Evolutionary conservation across 805 yeast species (phyloP), one percentile per base, ranked within the genome.

Genomic region (Saturnispora besseyi): DNA sequence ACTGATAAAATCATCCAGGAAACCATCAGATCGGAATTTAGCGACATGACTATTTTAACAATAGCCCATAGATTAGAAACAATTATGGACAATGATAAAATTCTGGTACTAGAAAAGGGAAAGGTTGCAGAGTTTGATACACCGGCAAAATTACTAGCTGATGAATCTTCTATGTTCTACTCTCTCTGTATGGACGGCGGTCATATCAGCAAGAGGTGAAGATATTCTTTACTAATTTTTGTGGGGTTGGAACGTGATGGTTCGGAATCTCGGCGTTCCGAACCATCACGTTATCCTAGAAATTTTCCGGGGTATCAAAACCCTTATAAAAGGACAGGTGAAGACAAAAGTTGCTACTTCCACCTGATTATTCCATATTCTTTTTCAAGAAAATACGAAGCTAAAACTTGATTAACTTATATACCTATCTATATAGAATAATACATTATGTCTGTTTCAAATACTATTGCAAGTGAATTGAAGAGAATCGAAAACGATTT

Each of bases 41-140:
- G 70, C 45, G 80, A 84, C 54, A 77, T 87, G 57, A 89, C 96
- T 0, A 87, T 89, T 54, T 66, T 88, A 53, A 87, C 96, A 0
- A 89, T 88, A 61, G 96, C 96, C 0, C 96, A 88, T 64, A 76
- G 96, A 59, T 71, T 88, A 53, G 89, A 88, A 59, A 88, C 96
- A 0, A 82, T 88, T 47, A 68, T 89, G 79, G 96, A 88, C 59
- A 80, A 84, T 57, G 96, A 89, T 63, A 75, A 78, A 51, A 83
- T 89, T 26, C 71, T 88, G 46, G 90, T 87, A 2, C 68, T 89
- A 55, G 87, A 84, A 45, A 73, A 72, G 33, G 96, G 96, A 15
- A 72, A 74, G 56, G 78, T 88, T 21, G 77, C 75, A 43, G 96
- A 89, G 65, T 85, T 86, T 65, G 96, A 84, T 54, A 56, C 81